Evolutionary conservation across 495 filamentous ascomycete genomes (phyloP).

Genomic region (Chlorociboria aeruginascens): DNA sequence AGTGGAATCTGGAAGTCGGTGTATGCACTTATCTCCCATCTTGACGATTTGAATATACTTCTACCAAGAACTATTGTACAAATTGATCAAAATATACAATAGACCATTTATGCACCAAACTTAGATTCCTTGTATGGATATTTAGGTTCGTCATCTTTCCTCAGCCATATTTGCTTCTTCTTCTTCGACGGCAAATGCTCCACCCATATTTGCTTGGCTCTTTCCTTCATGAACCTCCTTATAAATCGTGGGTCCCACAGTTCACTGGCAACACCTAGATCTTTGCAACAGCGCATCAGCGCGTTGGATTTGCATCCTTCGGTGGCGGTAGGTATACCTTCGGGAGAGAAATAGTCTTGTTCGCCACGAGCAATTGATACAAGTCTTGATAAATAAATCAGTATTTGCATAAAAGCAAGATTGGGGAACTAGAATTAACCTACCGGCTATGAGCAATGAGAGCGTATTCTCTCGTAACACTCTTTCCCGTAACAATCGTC

Average conservation of each 20-base stretch:
- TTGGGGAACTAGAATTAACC: constrained; percentile 20
- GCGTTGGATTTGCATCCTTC: constrained; percentile 97
- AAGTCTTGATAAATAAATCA: constrained; percentile 40
- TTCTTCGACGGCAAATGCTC: constrained; percentile 79
- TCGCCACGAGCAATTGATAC: constrained; percentile 90
- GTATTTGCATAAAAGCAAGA: background rate
- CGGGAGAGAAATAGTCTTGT: constrained; percentile 84
- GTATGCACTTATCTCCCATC: too few relatives aligned
- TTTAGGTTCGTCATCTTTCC: constrained; percentile 68
- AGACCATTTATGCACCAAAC: constrained; percentile 15
- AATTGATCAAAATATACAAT: background rate
- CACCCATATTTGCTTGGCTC: constrained; percentile 61
- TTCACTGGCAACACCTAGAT: constrained; percentile 88
- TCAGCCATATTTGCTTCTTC: constrained; percentile 74
- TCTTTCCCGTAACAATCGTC: constrained; percentile 76
- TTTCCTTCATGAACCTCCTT: constrained; percentile 48
- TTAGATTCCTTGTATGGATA: constrained; percentile 72
- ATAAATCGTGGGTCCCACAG: constrained; percentile 96
- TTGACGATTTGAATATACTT: too few relatives aligned
- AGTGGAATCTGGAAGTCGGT: too few relatives aligned
- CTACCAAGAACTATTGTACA: background rate
- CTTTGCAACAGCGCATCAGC: constrained; percentile 93
- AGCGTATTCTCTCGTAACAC: constrained; percentile 91
- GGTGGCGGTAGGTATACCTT: constrained; percentile 90
- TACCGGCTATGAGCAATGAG: constrained; percentile 83